These are phyloP conservation scores for Aureobasidium sp. DNA, from an alignment of 2,329 filamentous ascomycete genomes.

Conservation along the genomic window DNA sequence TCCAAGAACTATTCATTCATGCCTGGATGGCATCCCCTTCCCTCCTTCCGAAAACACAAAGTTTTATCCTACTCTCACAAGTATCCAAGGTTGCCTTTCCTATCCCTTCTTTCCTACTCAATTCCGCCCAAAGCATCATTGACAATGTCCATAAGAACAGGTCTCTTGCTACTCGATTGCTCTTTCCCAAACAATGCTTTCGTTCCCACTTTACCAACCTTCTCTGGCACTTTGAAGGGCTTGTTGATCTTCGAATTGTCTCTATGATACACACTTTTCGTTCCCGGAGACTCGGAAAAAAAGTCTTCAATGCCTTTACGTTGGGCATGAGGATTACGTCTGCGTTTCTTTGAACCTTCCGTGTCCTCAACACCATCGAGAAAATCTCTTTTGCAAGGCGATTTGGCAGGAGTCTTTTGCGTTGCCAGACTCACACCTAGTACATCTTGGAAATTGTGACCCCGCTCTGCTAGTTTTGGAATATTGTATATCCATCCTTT, in stretches of 20 bases:
- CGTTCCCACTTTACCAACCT: slow-evolving; percentile 49
- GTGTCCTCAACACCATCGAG: neutral
- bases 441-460: neutral
- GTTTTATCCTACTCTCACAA: neutral
- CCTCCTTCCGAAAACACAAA: neutral
- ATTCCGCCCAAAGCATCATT: slow-evolving; percentile 46
- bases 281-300: neutral
- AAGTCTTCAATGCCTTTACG: slow-evolving; percentile 7
- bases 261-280: neutral
- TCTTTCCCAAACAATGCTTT: slow-evolving; percentile 42
- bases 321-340: slow-evolving; percentile 3
- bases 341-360: neutral
- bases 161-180: slow-evolving; percentile 39
- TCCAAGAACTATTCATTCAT: too few species aligned
- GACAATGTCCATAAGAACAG: slow-evolving; percentile 66
- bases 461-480: neutral
- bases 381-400: neutral
- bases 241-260: neutral
- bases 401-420: neutral
- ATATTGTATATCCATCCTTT: slow-evolving; percentile 58
- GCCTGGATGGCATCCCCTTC: neutral
- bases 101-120: neutral
- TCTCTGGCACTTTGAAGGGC: slow-evolving; percentile 43
- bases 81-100: neutral
- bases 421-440: neutral